Percentiles rank a stretch among this genome's conserved stretches.
phyloP scores from a whole-genome alignment of 352 stramenopile genomes.

The Phytophthora colocasiae region DNA sequence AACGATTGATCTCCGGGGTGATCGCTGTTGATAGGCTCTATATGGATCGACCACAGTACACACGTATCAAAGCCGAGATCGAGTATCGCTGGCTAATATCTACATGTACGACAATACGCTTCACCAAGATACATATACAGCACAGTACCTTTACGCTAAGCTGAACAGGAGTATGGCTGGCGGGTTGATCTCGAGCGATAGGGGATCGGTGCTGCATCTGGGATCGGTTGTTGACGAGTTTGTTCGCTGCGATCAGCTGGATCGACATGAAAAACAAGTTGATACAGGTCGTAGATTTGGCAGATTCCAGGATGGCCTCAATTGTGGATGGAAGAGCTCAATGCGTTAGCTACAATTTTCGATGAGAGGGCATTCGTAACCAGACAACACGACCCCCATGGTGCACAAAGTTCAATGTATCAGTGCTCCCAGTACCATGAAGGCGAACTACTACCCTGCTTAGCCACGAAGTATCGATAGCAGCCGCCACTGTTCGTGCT shows the following conservation, averaged over 20 bases:
- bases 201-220: conserved; percentile 2
- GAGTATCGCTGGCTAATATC: background rate
- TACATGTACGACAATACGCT: conserved; percentile 18
- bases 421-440: background rate
- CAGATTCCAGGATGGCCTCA: conserved; percentile 17
- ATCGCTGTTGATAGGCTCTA: background rate
- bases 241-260: conserved; percentile 26
- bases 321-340: conserved; percentile 5
- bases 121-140: too few species aligned
- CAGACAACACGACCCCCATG: conserved; percentile 7
- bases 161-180: conserved; percentile 8
- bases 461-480: conserved; percentile 17
- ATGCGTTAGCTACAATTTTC: background rate
- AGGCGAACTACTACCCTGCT: background rate
- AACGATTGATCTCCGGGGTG: conserved; percentile 1
- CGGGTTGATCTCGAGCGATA: background rate
- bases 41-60: background rate
- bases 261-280: conserved; percentile 1
- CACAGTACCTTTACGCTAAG: conserved; percentile 20
- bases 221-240: conserved; percentile 13
- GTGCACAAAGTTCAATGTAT: background rate
- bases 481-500: conserved; percentile 12
- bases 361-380: conserved; percentile 2
- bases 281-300: conserved; percentile 23
- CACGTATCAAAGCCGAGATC: too few species aligned